phyloP scores from a whole-genome alignment of 2,329 filamentous ascomycete genomes.

The Apiospora arundinis region DNA sequence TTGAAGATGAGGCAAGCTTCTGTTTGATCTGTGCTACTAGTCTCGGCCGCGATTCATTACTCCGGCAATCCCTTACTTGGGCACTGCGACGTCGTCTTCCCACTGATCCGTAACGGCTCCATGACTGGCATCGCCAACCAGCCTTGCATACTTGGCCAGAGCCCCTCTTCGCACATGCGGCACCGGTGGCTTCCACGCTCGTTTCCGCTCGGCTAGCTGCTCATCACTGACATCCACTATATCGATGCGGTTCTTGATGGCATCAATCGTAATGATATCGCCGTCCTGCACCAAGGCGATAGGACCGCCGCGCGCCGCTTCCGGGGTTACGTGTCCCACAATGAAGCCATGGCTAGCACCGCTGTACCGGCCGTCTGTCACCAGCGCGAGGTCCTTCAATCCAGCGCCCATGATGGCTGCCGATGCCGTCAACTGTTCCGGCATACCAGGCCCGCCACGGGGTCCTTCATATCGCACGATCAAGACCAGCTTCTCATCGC shows the following conservation, averaged over 20 bases:
- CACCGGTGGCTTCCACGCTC: slow-evolving; percentile 73
- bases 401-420: slow-evolving; percentile 94
- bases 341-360: slow-evolving; percentile 74
- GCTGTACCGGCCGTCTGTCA: slow-evolving; percentile 90
- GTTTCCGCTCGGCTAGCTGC: slow-evolving; percentile 70
- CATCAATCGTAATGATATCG: slow-evolving; percentile 86
- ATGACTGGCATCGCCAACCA: slow-evolving; percentile 91
- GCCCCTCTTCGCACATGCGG: slow-evolving; percentile 80
- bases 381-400: slow-evolving; percentile 84
- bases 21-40: background rate
- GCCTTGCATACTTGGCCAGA: slow-evolving; percentile 84
- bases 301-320: slow-evolving; percentile 87
- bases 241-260: slow-evolving; percentile 78
- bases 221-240: slow-evolving; percentile 67
- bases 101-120: slow-evolving; percentile 86
- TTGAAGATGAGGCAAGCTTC: background rate
- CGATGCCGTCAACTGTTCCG: slow-evolving; percentile 87
- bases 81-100: slow-evolving; percentile 29
- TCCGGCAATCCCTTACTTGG: slow-evolving; percentile 18
- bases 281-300: slow-evolving; percentile 83
- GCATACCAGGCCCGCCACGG: slow-evolving; percentile 94
- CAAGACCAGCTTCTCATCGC: slow-evolving; percentile 82
- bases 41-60: slow-evolving; percentile 1
- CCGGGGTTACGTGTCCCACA: slow-evolving; percentile 87
- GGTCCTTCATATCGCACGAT: slow-evolving; percentile 94